A percentile compares a stretch with the other conserved stretches of the same genome.
Conservation (phyloP, 1,284 basidiomycete species). For the Tylopilus orsonianus region DNA sequence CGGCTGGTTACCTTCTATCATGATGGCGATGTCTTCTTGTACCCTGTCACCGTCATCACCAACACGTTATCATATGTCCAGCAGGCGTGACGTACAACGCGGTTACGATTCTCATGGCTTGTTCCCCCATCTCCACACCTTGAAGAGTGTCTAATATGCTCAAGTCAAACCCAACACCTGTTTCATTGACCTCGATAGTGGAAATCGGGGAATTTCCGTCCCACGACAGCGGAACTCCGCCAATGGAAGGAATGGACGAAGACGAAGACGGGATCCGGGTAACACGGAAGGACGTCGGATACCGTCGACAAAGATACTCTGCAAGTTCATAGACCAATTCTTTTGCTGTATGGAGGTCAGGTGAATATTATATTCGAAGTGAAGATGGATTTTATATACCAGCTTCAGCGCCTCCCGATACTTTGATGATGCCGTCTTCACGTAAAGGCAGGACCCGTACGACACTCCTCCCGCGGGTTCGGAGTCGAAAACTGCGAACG, state of each 20-base stretch:
- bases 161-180: slow-evolving; percentile 51
- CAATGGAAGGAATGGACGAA: slow-evolving; percentile 20
- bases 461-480: slow-evolving; percentile 46
- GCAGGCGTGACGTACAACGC: slow-evolving; percentile 46
- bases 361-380: slow-evolving; percentile 27
- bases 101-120: slow-evolving; percentile 61
- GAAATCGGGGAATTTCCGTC: slow-evolving; percentile 49
- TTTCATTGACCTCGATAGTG: slow-evolving; percentile 51
- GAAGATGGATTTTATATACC: slow-evolving; percentile 38
- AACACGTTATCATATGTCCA: slow-evolving; percentile 1
- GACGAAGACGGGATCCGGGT: slow-evolving; percentile 38
- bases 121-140: slow-evolving; percentile 37
- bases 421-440: slow-evolving; percentile 44
- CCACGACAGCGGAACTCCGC: slow-evolving; percentile 45
- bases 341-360: slow-evolving; percentile 40
- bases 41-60: slow-evolving; percentile 37
- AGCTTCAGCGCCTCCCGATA: slow-evolving; percentile 49
- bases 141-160: slow-evolving; percentile 33
- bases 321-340: slow-evolving; percentile 65
- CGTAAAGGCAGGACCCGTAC: slow-evolving; percentile 45
- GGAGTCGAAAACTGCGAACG: slow-evolving; percentile 53
- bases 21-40: slow-evolving; percentile 74
- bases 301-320: slow-evolving; percentile 60
- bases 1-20: slow-evolving; percentile 60
- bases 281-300: slow-evolving; percentile 56